A percentile compares a stretch with the other conserved stretches of the same genome.
These are phyloP conservation scores for Lactifluus hygrophoroides DNA, from an alignment of 768 basidiomycete species.

Conservation along the genomic window DNA sequence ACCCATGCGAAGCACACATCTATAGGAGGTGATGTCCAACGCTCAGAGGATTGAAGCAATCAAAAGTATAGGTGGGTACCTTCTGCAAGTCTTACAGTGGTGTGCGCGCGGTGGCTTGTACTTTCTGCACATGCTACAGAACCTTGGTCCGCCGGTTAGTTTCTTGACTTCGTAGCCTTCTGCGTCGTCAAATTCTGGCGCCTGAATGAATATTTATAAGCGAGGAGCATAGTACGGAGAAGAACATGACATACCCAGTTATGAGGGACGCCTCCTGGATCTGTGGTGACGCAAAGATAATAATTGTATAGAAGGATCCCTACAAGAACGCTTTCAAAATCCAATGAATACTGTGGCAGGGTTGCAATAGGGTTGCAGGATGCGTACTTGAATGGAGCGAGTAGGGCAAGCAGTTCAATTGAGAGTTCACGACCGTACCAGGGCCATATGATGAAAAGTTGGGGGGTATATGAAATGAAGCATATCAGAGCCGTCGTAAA, in stretches of 20 bases:
- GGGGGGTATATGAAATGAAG: slow-evolving; percentile 85
- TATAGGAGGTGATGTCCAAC: slow-evolving; percentile 22
- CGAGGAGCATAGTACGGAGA: background rate
- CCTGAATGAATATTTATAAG: slow-evolving; percentile 33
- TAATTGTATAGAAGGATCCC: slow-evolving; percentile 84
- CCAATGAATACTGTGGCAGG: slow-evolving; percentile 8
- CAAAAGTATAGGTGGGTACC: slow-evolving; percentile 35
- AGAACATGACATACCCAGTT: slow-evolving; percentile 51
- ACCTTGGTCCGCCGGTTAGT: slow-evolving; percentile 71
- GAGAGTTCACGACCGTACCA: slow-evolving; percentile 80
- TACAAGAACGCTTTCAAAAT: slow-evolving; percentile 52
- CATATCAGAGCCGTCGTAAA: slow-evolving; percentile 64
- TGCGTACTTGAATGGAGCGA: slow-evolving; percentile 86
- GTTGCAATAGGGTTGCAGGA: background rate
- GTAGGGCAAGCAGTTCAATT: slow-evolving; percentile 63
- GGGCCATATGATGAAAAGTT: slow-evolving; percentile 86
- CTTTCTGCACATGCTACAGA: slow-evolving; percentile 76
- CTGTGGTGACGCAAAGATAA: slow-evolving; percentile 67
- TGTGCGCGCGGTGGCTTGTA: slow-evolving; percentile 89
- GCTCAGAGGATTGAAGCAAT: background rate
- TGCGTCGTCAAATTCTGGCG: slow-evolving; percentile 55
- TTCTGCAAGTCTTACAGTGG: slow-evolving; percentile 84
- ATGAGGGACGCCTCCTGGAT: slow-evolving; percentile 77
- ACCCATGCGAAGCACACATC: slow-evolving; percentile 90
- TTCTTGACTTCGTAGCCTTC: slow-evolving; percentile 90